phyloP scores from a whole-genome alignment of 2,329 filamentous ascomycete species.

The Venturiaceae sp. region DNA sequence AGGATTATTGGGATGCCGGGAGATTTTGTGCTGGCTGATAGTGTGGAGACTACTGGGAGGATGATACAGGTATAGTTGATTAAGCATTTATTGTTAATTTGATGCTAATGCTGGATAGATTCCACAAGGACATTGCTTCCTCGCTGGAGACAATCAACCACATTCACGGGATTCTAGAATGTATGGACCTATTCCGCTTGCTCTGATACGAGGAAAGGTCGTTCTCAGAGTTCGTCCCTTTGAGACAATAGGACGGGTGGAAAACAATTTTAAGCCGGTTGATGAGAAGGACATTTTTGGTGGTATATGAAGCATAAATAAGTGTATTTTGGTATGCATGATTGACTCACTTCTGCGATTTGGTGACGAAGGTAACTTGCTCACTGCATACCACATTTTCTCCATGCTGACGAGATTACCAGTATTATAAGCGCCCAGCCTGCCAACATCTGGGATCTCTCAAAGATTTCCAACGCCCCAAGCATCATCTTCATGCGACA shows the following conservation, averaged over 20 bases:
- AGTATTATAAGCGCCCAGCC: too few relatives aligned
- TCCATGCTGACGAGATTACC: too few relatives aligned
- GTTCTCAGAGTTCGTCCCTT: constrained; percentile 32
- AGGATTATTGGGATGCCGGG: constrained; percentile 52
- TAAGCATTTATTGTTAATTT: background rate
- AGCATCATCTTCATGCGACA: too few relatives aligned
- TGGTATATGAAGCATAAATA: background rate
- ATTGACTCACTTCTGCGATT: too few relatives aligned
- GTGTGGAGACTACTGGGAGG: background rate
- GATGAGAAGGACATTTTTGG: background rate
- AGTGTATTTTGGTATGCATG: background rate
- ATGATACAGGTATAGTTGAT: constrained; percentile 35
- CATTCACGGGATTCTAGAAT: constrained; percentile 78
- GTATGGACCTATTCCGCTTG: constrained; percentile 80
- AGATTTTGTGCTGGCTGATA: constrained; percentile 53
- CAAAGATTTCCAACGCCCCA: too few relatives aligned
- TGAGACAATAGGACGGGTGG: background rate
- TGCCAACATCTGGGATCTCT: too few relatives aligned
- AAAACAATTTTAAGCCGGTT: background rate
- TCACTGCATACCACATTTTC: too few relatives aligned
- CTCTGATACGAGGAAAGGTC: constrained; percentile 74
- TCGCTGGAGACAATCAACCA: constrained; percentile 78
- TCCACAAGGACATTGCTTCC: constrained; percentile 84
- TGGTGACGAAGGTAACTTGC: too few relatives aligned
- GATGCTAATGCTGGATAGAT: constrained; percentile 43